Evolutionary conservation across 106 monocot genomes (phyloP).

Genomic region (Dioscorea dumetorum): DNA sequence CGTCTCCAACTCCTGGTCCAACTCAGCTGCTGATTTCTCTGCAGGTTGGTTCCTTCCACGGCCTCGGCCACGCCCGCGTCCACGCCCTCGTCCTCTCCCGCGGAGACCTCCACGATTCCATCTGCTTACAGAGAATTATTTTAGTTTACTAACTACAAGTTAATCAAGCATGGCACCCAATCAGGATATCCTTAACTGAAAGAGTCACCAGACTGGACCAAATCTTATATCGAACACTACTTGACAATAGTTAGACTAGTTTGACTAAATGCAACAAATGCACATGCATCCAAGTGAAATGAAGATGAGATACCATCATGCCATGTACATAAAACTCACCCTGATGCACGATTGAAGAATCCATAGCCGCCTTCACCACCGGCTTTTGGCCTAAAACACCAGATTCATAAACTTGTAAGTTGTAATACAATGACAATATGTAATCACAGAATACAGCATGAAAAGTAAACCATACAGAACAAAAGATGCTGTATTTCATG

Average conservation of each 20-base stretch:
- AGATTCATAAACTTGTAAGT: background rate
- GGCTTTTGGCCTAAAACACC: background rate
- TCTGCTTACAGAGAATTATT: background rate
- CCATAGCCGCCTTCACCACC: slow-evolving; percentile 11
- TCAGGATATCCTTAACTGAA: background rate
- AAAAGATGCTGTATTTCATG: background rate
- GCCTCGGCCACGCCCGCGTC: slow-evolving; percentile 36
- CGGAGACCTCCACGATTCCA: slow-evolving; percentile 16
- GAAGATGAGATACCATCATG: no score
- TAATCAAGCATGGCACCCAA: background rate
- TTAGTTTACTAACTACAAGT: background rate
- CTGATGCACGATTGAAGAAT: slow-evolving; percentile 17
- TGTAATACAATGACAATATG: background rate
- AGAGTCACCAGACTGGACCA: background rate
- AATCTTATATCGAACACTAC: background rate
- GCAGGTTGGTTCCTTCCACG: slow-evolving; percentile 30
- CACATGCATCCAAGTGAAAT: no score
- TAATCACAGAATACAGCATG: background rate
- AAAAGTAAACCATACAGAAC: background rate
- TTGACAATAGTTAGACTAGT: background rate
- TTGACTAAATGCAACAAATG: no score
- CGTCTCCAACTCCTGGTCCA: slow-evolving; percentile 64
- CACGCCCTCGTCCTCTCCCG: slow-evolving; percentile 12
- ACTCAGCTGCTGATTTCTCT: slow-evolving; percentile 47
- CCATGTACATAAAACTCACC: slow-evolving; percentile 14